These are phyloP conservation scores for Marasmius fiardii DNA, from an alignment of 1,284 basidiomycete genomes.

Conservation along the genomic window DNA sequence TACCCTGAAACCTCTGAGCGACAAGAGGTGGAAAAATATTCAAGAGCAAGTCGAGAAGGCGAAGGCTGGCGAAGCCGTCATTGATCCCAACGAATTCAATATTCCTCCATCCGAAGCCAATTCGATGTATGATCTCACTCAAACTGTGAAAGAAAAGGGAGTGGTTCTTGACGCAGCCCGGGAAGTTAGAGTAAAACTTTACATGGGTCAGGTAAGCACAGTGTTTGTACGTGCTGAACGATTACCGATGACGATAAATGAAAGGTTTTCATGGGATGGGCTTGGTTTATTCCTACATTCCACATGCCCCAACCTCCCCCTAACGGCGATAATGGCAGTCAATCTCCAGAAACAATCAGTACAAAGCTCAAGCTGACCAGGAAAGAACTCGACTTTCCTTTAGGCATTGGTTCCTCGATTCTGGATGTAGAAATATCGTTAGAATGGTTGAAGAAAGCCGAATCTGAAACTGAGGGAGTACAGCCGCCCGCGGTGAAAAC, in stretches of 20 bases:
- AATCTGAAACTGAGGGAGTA: constrained; percentile 15
- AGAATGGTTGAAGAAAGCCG: constrained; percentile 30
- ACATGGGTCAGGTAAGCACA: constrained; percentile 62
- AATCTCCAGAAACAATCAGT: constrained; percentile 10
- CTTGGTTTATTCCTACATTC: constrained; percentile 82
- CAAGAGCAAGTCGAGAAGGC: constrained; percentile 30
- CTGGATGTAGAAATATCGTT: constrained; percentile 61
- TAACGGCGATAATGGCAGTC: constrained; percentile 9
- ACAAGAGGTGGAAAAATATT: constrained; percentile 41
- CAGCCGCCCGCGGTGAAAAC: constrained; percentile 25
- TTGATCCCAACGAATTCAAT: constrained; percentile 17
- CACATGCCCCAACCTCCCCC: constrained; percentile 57
- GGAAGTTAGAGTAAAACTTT: constrained; percentile 77
- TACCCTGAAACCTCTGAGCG: constrained; percentile 40
- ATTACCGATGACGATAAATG: constrained; percentile 6
- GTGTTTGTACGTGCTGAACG: neutral
- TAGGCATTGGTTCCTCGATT: constrained; percentile 66
- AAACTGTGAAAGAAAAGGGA: constrained; percentile 32
- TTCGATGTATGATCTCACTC: constrained; percentile 38
- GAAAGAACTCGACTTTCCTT: constrained; percentile 73
- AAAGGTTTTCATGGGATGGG: constrained; percentile 76
- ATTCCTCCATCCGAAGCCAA: constrained; percentile 37
- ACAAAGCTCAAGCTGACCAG: constrained; percentile 38
- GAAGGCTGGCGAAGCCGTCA: constrained; percentile 17
- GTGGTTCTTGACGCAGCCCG: constrained; percentile 65